Base-by-base conservation (phyloP, 805 yeast species). In the Kuraishia ogatae region DNA sequence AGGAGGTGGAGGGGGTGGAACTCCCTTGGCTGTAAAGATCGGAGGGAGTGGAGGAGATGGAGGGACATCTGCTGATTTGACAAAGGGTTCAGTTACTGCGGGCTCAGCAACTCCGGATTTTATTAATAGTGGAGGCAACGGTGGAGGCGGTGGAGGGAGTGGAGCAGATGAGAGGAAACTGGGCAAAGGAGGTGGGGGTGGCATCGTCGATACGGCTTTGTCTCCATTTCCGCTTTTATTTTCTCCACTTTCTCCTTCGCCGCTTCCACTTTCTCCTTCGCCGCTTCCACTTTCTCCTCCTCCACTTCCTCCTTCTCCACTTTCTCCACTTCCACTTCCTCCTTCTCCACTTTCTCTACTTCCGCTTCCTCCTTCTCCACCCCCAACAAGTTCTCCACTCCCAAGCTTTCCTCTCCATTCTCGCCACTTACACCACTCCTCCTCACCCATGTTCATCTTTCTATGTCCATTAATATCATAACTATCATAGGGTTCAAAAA, bases 81-180 rank as follows among this genome's bases (percentile, higher is more conserved):
- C 24, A 21, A 67, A 64, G 1, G 68, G 63, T 8, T 64, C 66
- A 43, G 70, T 69, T 15, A 73, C 66, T 17, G 68, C 63, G 4
- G 65, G 62, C 28, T 62, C 59, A 52, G 60, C 54, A 39, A 7
- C 39, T 49, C 49, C 22, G 58, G 47, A 7, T 11, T 47, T 47
- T 4, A 22, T 22, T n/a, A 47, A 47, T 21, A 47, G 13, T 28
- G 51, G 51, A 20, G 35, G 51, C 22, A 35, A 17, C 3, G 50
- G 50, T 47, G 50, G 50, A 8, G 50, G 50, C 10, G 50, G 50
- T 15, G 50, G 50, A 11, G 50, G 50, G 3, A 22, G 50, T 8
- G 50, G 20, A 8, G 17, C 43, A 10, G 7, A 3, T 13, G 43
- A 35, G 4, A 35, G 43, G 43, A 35, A 35, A 15, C 43, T 17